A percentile compares a stretch with the other conserved stretches of the same genome.
Evolutionary conservation across 768 basidiomycete species (phyloP).

Genomic region (Lentinula edodes): DNA sequence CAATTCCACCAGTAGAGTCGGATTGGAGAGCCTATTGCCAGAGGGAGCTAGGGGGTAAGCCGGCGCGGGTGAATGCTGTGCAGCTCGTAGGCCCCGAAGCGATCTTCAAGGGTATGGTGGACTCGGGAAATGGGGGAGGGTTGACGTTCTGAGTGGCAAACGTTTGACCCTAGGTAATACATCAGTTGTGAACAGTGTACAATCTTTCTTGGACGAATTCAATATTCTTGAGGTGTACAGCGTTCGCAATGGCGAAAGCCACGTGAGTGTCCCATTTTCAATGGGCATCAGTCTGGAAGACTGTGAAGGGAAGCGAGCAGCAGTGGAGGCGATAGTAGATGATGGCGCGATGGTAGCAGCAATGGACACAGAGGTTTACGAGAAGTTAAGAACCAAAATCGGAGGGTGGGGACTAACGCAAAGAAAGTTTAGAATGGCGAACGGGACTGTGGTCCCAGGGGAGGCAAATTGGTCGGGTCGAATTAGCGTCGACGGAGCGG

Average conservation of each 20-base stretch:
- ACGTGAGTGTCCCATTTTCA: background rate
- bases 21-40: background rate
- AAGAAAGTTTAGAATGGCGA: background rate
- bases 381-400: background rate
- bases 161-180: background rate
- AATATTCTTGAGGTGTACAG: background rate
- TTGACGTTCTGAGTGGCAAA: background rate
- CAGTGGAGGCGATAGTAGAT: background rate
- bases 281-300: background rate
- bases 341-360: constrained; percentile 7
- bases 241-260: background rate
- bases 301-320: background rate
- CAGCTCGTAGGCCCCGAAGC: background rate
- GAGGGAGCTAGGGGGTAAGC: background rate
- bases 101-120: background rate
- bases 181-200: background rate
- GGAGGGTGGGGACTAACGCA: background rate
- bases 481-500: too few relatives aligned
- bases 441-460: background rate
- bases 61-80: background rate
- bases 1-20: too few relatives aligned
- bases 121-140: background rate
- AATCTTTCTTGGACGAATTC: background rate
- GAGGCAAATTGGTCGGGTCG: background rate
- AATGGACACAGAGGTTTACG: background rate